Percentiles rank a stretch among this genome's conserved stretches.
Evolutionary conservation across 345 rosid genomes (phyloP).

Genomic region (Toxicodendron radicans): DNA sequence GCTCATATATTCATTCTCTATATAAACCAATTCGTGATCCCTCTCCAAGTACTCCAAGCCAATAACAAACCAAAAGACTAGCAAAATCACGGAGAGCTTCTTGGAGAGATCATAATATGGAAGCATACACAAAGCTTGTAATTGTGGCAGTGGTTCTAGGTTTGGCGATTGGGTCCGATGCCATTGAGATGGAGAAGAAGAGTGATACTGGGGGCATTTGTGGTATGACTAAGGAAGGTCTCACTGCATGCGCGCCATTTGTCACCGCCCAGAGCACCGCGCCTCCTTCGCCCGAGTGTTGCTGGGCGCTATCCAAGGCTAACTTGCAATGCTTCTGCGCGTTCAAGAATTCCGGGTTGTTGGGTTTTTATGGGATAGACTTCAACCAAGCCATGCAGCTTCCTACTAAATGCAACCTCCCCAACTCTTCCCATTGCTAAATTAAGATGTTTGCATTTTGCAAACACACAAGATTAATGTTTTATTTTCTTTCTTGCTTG

Average conservation of each 20-base stretch:
- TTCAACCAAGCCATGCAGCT: slow-evolving; percentile 10
- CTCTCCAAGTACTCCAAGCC: too few relatives aligned
- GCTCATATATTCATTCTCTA: too few relatives aligned
- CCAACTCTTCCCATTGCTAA: background rate
- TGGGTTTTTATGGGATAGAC: background rate
- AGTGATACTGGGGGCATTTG: background rate
- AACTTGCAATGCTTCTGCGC: background rate
- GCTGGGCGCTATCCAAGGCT: background rate
- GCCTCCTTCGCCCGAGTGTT: background rate
- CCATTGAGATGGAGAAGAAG: background rate
- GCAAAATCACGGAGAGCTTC: too few relatives aligned
- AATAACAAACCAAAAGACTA: too few relatives aligned
- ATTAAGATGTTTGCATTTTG: too few relatives aligned
- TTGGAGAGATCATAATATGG: background rate
- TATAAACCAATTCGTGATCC: too few relatives aligned
- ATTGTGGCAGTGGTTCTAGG: background rate
- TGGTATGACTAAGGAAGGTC: background rate
- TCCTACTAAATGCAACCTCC: background rate
- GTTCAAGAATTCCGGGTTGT: slow-evolving; percentile 5
- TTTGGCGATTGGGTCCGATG: background rate
- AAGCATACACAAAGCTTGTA: background rate
- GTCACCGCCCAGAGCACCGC: background rate
- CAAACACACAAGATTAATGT: too few relatives aligned
- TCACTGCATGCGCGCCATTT: background rate
- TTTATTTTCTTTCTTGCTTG: too few relatives aligned